Evolutionary conservation across 176 grass and related monocot genomes (phyloP).

Genomic region (Avena insularis): DNA sequence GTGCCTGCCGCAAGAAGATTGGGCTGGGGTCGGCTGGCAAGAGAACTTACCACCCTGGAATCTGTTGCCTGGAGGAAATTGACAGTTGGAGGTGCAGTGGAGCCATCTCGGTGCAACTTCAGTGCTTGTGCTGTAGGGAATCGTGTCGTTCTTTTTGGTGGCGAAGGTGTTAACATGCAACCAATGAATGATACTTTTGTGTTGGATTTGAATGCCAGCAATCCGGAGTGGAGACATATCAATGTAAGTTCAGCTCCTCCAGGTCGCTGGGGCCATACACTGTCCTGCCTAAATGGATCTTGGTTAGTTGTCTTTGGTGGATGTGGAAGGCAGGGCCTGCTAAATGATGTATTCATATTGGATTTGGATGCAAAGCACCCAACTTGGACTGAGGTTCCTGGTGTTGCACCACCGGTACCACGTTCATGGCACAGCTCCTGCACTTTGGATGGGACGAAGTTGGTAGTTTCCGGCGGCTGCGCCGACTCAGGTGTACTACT

Average conservation of each 20-base stretch:
- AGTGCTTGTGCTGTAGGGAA: slow-evolving; percentile 96
- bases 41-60: slow-evolving; percentile 89
- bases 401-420: slow-evolving; percentile 83
- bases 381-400: slow-evolving; percentile 87
- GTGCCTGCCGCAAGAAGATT: slow-evolving; percentile 76
- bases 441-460: slow-evolving; percentile 82
- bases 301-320: slow-evolving; percentile 92
- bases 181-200: slow-evolving; percentile 98
- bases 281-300: slow-evolving; percentile 89
- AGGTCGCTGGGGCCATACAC: slow-evolving; percentile 87
- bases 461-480: slow-evolving; percentile 94
- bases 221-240: slow-evolving; percentile 91
- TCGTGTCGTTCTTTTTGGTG: slow-evolving; percentile 88
- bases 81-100: slow-evolving; percentile 84
- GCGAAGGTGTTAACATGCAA: slow-evolving; percentile 97
- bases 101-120: slow-evolving; percentile 95
- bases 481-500: slow-evolving; percentile 92
- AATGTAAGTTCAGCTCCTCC: slow-evolving; percentile 81
- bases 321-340: slow-evolving; percentile 79
- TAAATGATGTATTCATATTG: slow-evolving; percentile 94
- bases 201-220: slow-evolving; percentile 89
- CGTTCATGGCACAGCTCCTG: slow-evolving; percentile 94
- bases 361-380: slow-evolving; percentile 91
- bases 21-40: slow-evolving; percentile 83
- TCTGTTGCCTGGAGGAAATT: slow-evolving; percentile 83